phyloP scores from a whole-genome alignment of 2,329 filamentous ascomycete genomes.

The Aspergillus ustus region DNA sequence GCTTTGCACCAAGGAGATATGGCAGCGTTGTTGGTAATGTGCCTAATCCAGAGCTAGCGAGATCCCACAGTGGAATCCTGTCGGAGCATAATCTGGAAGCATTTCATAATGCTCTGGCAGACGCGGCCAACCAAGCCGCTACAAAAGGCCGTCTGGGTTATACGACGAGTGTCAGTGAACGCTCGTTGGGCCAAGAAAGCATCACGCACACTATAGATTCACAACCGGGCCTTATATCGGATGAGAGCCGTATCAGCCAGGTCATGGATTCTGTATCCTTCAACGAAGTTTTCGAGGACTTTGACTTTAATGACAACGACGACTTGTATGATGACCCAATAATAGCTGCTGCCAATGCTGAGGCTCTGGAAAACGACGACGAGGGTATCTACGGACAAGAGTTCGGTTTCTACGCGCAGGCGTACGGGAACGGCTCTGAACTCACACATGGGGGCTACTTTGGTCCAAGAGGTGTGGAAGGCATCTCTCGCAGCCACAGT shows the following conservation, averaged over 20 bases:
- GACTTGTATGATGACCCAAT: slow-evolving; percentile 84
- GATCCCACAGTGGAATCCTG: slow-evolving; percentile 43
- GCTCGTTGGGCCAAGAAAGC: slow-evolving; percentile 42
- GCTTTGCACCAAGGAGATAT: slow-evolving; percentile 26
- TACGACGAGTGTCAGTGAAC: slow-evolving; percentile 55
- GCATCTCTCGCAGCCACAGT: slow-evolving; percentile 68
- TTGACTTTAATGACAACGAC: slow-evolving; percentile 64
- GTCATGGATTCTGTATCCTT: slow-evolving; percentile 45
- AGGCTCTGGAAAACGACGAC: slow-evolving; percentile 86
- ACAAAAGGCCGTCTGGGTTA: slow-evolving; percentile 76
- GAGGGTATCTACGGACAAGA: slow-evolving; percentile 96
- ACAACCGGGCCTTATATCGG: slow-evolving; percentile 53
- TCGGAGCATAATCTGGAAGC: slow-evolving; percentile 66
- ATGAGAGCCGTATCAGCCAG: slow-evolving; percentile 56
- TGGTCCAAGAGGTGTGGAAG: slow-evolving; percentile 70
- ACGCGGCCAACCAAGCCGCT: slow-evolving; percentile 77
- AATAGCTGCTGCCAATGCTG: slow-evolving; percentile 93
- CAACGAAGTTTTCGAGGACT: slow-evolving; percentile 52
- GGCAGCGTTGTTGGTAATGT: slow-evolving; percentile 33
- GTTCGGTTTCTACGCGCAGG: slow-evolving; percentile 87
- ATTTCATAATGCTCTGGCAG: slow-evolving; percentile 83
- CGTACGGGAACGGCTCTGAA: slow-evolving; percentile 55
- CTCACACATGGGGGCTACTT: slow-evolving; percentile 89
- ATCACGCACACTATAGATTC: slow-evolving; percentile 43
- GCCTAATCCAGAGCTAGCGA: slow-evolving; percentile 40